These are phyloP conservation scores for Sugiyamaella chiloensis DNA, from an alignment of 805 yeast genomes.

Conservation along the genomic window DNA sequence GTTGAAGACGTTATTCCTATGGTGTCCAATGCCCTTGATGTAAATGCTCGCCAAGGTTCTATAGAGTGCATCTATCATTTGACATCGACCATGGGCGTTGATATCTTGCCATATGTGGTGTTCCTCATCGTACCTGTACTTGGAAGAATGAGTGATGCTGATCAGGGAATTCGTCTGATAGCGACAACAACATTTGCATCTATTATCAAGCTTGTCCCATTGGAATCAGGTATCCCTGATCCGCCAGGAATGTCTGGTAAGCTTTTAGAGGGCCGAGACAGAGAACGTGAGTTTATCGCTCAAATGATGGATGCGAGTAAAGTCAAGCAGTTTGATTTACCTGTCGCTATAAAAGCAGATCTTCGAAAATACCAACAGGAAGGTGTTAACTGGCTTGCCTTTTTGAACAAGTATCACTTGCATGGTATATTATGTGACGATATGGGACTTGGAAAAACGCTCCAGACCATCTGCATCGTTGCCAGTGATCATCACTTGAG, in stretches of 20 bases:
- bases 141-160: conserved; percentile 97
- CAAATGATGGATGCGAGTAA: conserved; percentile 98
- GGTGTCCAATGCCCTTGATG: conserved; percentile 68
- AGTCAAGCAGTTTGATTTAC: conserved; percentile 81
- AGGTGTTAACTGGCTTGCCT: conserved; percentile 97
- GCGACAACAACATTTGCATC: conserved; percentile 97
- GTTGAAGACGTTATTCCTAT: conserved; percentile 78
- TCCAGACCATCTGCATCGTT: conserved; percentile 95
- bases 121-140: conserved; percentile 93
- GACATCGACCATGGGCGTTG: conserved; percentile 79
- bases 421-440: conserved; percentile 99
- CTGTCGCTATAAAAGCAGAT: conserved; percentile 89
- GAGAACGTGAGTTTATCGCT: conserved; percentile 88
- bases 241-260: conserved; percentile 87
- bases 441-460: conserved; percentile 98
- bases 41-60: conserved; percentile 84
- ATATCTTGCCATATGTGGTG: conserved; percentile 88
- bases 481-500: conserved; percentile 93
- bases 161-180: conserved; percentile 78
- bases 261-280: conserved; percentile 81
- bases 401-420: conserved; percentile 86
- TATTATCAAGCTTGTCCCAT: conserved; percentile 89
- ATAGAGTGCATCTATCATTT: conserved; percentile 88
- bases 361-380: conserved; percentile 95
- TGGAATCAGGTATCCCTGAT: conserved; percentile 96